Evolutionary conservation across 2,329 filamentous ascomycete genomes (phyloP).

Genomic region (Aspergillus alliaceus): DNA sequence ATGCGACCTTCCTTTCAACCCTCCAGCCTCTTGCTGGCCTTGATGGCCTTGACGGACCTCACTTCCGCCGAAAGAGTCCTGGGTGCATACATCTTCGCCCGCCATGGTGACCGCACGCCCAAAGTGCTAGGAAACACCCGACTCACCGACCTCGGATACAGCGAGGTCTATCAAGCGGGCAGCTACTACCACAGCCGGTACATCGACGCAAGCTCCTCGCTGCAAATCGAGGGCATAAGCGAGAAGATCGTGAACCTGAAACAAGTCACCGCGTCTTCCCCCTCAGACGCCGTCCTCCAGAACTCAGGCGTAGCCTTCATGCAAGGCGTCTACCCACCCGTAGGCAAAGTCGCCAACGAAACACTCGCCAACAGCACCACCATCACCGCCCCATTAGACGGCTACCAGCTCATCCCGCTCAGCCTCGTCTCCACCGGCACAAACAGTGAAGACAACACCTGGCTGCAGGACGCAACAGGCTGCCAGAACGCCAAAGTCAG

Average conservation of each 20-base stretch:
- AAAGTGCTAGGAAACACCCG: slow-evolving; percentile 71
- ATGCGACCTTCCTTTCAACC: slow-evolving; percentile 28
- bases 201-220: slow-evolving; percentile 59
- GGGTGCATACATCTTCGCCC: slow-evolving; percentile 82
- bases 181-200: slow-evolving; percentile 76
- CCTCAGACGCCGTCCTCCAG: slow-evolving; percentile 74
- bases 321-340: slow-evolving; percentile 83
- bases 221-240: slow-evolving; percentile 66
- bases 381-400: slow-evolving; percentile 68
- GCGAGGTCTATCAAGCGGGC: slow-evolving; percentile 71
- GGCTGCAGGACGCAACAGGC: slow-evolving; percentile 59
- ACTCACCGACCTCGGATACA: slow-evolving; percentile 77
- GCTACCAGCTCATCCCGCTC: slow-evolving; percentile 83
- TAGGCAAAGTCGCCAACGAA: slow-evolving; percentile 57
- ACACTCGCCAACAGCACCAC: slow-evolving; percentile 69
- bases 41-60: slow-evolving; percentile 24
- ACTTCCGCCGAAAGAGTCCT: slow-evolving; percentile 65
- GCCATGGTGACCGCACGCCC: slow-evolving; percentile 84
- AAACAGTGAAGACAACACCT: slow-evolving; percentile 58
- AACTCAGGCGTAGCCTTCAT: slow-evolving; percentile 78
- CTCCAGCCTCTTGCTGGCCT: slow-evolving; percentile 26
- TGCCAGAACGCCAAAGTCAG: slow-evolving; percentile 57
- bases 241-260: slow-evolving; percentile 64
- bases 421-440: slow-evolving; percentile 59
- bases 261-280: slow-evolving; percentile 72